Percentiles rank a stretch among this genome's conserved stretches.
Conservation (phyloP, 139 green algal genomes). For the Closterium sp. region DNA sequence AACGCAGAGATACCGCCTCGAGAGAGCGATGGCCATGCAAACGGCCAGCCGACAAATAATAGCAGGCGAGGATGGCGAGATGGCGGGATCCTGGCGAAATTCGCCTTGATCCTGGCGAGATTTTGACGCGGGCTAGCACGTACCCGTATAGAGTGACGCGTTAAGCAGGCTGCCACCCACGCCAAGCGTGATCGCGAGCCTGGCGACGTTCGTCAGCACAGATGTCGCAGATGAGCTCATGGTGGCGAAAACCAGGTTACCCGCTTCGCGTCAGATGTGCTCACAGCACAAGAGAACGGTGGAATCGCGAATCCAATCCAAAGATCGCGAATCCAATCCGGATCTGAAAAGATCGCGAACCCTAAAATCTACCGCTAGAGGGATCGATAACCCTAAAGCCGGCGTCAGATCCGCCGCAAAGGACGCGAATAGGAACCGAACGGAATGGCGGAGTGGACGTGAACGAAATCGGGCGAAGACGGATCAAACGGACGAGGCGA, state of each 20-base stretch:
- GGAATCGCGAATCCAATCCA: neutral
- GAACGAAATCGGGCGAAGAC: neutral
- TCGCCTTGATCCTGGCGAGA: neutral
- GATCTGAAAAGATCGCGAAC: no score
- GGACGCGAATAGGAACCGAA: neutral
- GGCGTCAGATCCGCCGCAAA: neutral
- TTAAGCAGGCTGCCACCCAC: constrained; percentile 33
- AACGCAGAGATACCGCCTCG: no score
- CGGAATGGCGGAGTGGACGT: neutral
- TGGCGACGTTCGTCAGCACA: constrained; percentile 34
- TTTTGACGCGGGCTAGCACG: neutral
- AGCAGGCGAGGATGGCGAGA: no score
- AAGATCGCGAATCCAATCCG: neutral
- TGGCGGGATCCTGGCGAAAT: neutral
- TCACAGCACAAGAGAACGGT: neutral
- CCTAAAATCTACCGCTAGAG: no score
- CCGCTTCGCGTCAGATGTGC: neutral
- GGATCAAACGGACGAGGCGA: no score
- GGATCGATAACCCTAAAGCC: neutral
- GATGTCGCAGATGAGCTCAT: constrained; percentile 9
- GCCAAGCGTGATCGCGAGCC: constrained; percentile 20
- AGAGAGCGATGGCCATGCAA: neutral
- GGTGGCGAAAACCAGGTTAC: neutral
- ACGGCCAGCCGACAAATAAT: neutral
- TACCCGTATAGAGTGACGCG: constrained; percentile 44